Conservation (phyloP, 176 grass and related monocot species). For the Zea luxurians region DNA sequence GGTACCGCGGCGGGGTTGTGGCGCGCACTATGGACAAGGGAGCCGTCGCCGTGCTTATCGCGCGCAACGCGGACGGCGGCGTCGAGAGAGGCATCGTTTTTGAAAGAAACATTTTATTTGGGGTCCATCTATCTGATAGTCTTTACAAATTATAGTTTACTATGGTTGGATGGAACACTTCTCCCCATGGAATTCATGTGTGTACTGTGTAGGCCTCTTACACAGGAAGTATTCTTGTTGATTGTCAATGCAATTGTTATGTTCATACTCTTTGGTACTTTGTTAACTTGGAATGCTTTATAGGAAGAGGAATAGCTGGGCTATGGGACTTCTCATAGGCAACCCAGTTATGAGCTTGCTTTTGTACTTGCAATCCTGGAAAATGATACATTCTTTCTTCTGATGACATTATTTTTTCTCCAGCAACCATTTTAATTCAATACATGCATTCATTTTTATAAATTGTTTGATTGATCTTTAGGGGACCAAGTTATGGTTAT, state of each 20-base stretch:
- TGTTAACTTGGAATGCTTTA: constrained; percentile 1
- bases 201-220: neutral
- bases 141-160: constrained; percentile 10
- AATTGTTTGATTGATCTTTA: constrained; percentile 41
- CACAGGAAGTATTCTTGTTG: neutral
- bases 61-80: too few species aligned
- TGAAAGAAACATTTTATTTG: neutral
- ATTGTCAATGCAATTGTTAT: constrained; percentile 1
- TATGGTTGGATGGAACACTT: constrained; percentile 29
- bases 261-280: neutral
- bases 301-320: neutral
- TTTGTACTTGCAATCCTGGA: constrained; percentile 21
- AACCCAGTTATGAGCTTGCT: constrained; percentile 17
- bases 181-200: neutral
- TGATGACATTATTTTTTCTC: constrained; percentile 3
- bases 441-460: neutral
- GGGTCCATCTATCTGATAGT: neutral
- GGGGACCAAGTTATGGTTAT: constrained; percentile 84
- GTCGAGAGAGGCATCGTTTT: too few species aligned
- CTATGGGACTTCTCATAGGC: neutral
- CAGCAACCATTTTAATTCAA: neutral
- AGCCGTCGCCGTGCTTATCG: too few species aligned
- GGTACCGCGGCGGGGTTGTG: too few species aligned
- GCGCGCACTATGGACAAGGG: too few species aligned
- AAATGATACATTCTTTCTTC: constrained; percentile 9